These are phyloP conservation scores for Epichloe hybrida DNA, from an alignment of 2,329 filamentous ascomycete genomes.

Conservation along the genomic window DNA sequence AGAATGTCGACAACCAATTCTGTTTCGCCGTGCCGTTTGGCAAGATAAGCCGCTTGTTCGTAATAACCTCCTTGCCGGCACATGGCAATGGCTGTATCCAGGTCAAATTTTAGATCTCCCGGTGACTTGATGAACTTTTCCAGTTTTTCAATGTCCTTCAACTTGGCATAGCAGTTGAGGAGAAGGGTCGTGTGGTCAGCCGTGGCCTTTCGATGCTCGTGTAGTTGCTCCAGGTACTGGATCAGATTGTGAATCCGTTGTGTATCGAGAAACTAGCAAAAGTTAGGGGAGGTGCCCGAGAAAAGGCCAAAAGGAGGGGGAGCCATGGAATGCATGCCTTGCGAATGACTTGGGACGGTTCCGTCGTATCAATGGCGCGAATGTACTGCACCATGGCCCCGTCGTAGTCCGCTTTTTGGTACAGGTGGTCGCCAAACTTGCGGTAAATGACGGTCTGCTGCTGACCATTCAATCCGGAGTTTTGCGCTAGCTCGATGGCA, in stretches of 20 bases:
- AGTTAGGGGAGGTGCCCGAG: constrained; percentile 5
- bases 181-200: constrained; percentile 90
- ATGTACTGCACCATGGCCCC: constrained; percentile 99
- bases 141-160: constrained; percentile 93
- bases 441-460: constrained; percentile 89
- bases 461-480: constrained; percentile 62
- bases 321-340: constrained; percentile 41
- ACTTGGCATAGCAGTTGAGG: constrained; percentile 92
- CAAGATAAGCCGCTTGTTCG: constrained; percentile 90
- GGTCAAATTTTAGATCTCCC: constrained; percentile 86
- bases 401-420: constrained; percentile 91
- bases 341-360: constrained; percentile 89
- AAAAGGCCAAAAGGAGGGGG: accelerated
- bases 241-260: constrained; percentile 97
- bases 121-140: constrained; percentile 95
- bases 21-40: constrained; percentile 85
- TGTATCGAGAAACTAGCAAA: constrained; percentile 69
- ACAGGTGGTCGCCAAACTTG: constrained; percentile 86
- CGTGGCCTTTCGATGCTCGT: constrained; percentile 85
- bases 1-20: constrained; percentile 91
- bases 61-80: constrained; percentile 94
- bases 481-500: constrained; percentile 86
- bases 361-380: constrained; percentile 87
- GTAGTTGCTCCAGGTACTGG: constrained; percentile 89
- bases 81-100: constrained; percentile 95